Percentiles rank a stretch among this genome's conserved stretches.
Evolutionary conservation across 1,284 basidiomycete genomes (phyloP).

Genomic region (Microbotryomycetes sp.): DNA sequence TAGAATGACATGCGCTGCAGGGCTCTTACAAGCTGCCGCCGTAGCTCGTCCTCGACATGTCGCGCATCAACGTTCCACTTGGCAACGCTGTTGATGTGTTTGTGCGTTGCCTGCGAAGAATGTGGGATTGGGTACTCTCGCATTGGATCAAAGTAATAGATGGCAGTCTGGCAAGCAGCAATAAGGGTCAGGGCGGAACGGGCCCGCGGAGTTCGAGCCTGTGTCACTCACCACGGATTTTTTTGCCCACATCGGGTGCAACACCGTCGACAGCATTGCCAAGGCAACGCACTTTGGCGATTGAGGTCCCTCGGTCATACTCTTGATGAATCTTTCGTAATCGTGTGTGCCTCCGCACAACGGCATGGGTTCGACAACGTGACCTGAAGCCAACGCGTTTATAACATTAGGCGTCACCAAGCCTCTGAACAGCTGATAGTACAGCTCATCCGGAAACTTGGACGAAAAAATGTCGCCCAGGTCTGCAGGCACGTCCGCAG

Average conservation of each 20-base stretch:
- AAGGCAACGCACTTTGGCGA: slow-evolving; percentile 66
- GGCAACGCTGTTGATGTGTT: slow-evolving; percentile 76
- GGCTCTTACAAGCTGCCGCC: slow-evolving; percentile 81
- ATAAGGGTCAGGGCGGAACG: neutral
- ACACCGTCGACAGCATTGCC: slow-evolving; percentile 69
- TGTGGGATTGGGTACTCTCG: slow-evolving; percentile 52
- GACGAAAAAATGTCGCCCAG: slow-evolving; percentile 93
- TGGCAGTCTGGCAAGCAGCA: slow-evolving; percentile 42
- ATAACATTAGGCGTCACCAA: slow-evolving; percentile 79
- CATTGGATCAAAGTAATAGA: slow-evolving; percentile 46
- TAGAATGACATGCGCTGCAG: slow-evolving; percentile 16
- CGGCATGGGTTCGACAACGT: slow-evolving; percentile 76
- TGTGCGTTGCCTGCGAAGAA: slow-evolving; percentile 67
- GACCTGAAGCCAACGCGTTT: slow-evolving; percentile 78
- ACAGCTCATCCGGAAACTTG: slow-evolving; percentile 91
- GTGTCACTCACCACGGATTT: slow-evolving; percentile 50
- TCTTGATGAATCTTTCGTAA: slow-evolving; percentile 88
- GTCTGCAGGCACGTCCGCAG: slow-evolving; percentile 81
- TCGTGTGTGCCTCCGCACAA: slow-evolving; percentile 89
- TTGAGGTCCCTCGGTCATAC: slow-evolving; percentile 84
- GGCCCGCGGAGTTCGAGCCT: neutral
- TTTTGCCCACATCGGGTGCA: slow-evolving; percentile 68
- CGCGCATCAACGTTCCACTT: slow-evolving; percentile 88
- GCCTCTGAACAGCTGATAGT: slow-evolving; percentile 90
- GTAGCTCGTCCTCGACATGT: slow-evolving; percentile 86